Evolutionary conservation across 192 early-diverging fungal genomes (phyloP), one percentile per base, ranked within the genome.

Genomic region (Coemansia sp.): DNA sequence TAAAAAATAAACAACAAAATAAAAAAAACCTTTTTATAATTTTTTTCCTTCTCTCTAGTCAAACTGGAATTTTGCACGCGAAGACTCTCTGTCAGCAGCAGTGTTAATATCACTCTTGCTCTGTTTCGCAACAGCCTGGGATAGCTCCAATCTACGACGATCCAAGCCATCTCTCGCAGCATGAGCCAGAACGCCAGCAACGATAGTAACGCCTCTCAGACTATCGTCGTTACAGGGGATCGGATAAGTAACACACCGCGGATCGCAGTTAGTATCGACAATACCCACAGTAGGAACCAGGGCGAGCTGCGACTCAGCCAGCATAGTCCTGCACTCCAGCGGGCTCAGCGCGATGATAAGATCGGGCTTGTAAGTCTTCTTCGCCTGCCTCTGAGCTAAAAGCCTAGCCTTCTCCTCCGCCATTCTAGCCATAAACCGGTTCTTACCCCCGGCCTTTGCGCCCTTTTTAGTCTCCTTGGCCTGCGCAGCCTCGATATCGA

Each of bases 201-300:
- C 85, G 34, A 97, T 76, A 61, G 90, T 88, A 11, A 98, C 87
- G 43, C 89, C 90, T 13, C 87, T 78, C 27, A 93, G 70, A 6
- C 93, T 91, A 75, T 98, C 96, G 72, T 98, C 97, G 78, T 98
- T 98, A 59, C 92, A 96, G 1, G 97, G 95, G 42, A 98, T 93
- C 18, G 95, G 92, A 77, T 97, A 98, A 3, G 93, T 91, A 36
- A 97, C 95, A 9, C 72, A 69, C 15, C 87, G 81, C 38, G 97
- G 95, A 76, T 97, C 91, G 75, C 89, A 92, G 85, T 98, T 94
- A 27, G 95, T 96, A 75, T 98, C 97, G 41, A 93, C 89, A 62
- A 98, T 86, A 46, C 93, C 95, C 52, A 98, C 90, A 9, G 95
- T 92, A 27, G 97, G 97, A 36, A 98, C 91, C 67, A 92, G 88